phyloP scores from a whole-genome alignment of 2,329 filamentous ascomycete species.

The Thyridium curvatum region DNA sequence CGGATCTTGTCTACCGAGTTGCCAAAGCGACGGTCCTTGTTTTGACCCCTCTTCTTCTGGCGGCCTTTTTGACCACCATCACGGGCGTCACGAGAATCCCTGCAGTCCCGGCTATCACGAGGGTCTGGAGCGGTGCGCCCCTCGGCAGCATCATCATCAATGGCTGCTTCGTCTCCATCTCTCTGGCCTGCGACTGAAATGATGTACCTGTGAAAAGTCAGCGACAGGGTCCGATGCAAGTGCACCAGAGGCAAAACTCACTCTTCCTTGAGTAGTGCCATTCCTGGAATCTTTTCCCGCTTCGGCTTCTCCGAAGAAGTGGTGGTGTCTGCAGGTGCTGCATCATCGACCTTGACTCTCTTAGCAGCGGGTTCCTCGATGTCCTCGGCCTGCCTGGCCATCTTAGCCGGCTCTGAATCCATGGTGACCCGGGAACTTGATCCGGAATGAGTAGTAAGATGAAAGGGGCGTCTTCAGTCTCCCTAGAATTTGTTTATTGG shows the following conservation, averaged over 20 bases:
- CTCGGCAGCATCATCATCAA: constrained; percentile 44
- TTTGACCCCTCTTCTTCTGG: constrained; percentile 65
- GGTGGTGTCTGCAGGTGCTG: not conserved
- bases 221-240: constrained; percentile 3
- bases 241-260: constrained; percentile 28
- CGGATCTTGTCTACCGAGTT: constrained; percentile 69
- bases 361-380: constrained; percentile 36
- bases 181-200: constrained; percentile 24
- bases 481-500: no score
- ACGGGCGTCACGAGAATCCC: no score
- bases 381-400: constrained; percentile 9
- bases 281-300: constrained; percentile 39
- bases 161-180: constrained; percentile 11
- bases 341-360: constrained; percentile 47
- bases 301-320: constrained; percentile 11
- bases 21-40: constrained; percentile 76
- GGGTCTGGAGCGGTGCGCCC: constrained; percentile 22
- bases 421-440: no score
- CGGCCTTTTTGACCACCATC: constrained; percentile 13
- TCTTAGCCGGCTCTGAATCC: constrained; percentile 7
- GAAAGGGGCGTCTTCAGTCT: no score
- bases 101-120: constrained; percentile 7
- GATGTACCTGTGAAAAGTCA: constrained; percentile 30
- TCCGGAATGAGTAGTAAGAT: no score
- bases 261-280: constrained; percentile 70